Base-by-base conservation (phyloP, 2,329 filamentous ascomycete species). In the Gaeumannomyces sp. region DNA sequence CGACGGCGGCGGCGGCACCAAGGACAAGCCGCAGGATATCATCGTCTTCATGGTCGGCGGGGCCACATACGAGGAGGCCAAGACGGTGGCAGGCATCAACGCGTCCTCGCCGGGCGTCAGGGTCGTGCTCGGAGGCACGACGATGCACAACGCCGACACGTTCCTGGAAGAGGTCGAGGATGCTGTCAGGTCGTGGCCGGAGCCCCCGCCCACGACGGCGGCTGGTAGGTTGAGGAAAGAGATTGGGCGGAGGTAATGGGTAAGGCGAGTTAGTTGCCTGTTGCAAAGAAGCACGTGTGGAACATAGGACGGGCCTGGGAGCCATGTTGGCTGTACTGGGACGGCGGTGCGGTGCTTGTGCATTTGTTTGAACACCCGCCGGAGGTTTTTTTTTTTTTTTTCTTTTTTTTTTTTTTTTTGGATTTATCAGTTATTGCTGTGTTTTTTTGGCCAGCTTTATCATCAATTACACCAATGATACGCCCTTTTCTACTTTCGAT, bases 11-110 rank as follows among this genome's bases (percentile, higher is more conserved):
- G 90, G 91, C 2, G 87, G 91, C 16, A 97, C 93, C 14, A 86
- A 90, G 68, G 96, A 99, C 73, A 98, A 98, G 75, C 95, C 95
- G 4, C 95, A 99, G 75, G 96, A 99, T 74, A 90, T 99, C 57
- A 86, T 99, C 59, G 86, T 99, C 10, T 99, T 99, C 73, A 93
- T 99, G 73, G 83, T 97, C 29, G 95, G 95, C 7, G 95, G 95
- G 3, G 88, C 90, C 25, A 99, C 95, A 0, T 99, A 97, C 72
- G 95, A 99, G 76, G 95, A 99, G 76, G 93, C 95, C 7, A 97
- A 97, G 79, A 93, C 92, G 83, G 87, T 98, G 56, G 92, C 95
- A n/a, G 88, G 93, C 70, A 88, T 99, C 66, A 99, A 99, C 77
- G 93, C 93, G 25, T 92, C 89, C 65, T 91, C 91, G 14, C 93